Evolutionary conservation across 352 stramenopile species (phyloP).

Genomic region (Globisporangium carolinianum): DNA sequence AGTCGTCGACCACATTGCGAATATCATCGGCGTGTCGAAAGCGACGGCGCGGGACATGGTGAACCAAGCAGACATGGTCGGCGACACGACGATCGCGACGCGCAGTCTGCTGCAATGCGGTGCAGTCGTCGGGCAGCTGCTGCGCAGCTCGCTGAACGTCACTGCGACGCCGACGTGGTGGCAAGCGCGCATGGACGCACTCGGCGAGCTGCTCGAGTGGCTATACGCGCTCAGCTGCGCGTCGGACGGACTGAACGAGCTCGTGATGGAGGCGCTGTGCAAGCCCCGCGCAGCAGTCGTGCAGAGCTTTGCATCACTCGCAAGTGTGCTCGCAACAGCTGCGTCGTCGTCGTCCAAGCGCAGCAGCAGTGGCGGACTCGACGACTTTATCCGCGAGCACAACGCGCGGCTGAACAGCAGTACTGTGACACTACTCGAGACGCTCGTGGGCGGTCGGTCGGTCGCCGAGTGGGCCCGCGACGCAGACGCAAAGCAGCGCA

Average conservation of each 20-base stretch:
- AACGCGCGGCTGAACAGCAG: slow-evolving; percentile 13
- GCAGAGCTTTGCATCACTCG: slow-evolving; percentile 25
- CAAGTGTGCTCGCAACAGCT: slow-evolving; percentile 17
- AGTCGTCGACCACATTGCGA: slow-evolving; percentile 60
- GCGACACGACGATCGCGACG: slow-evolving; percentile 39
- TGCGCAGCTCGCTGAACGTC: slow-evolving; percentile 60
- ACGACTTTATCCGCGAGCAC: slow-evolving; percentile 19
- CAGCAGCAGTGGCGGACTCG: slow-evolving; percentile 1
- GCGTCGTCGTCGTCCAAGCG: background rate
- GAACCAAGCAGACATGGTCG: slow-evolving; percentile 50
- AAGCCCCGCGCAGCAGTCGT: slow-evolving; percentile 36
- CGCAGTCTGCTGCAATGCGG: slow-evolving; percentile 44
- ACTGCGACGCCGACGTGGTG: slow-evolving; percentile 63
- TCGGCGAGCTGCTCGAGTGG: slow-evolving; percentile 62
- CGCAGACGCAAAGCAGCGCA: slow-evolving; percentile 24
- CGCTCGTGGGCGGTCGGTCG: background rate
- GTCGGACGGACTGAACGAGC: slow-evolving; percentile 63
- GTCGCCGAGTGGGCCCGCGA: slow-evolving; percentile 16
- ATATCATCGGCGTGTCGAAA: slow-evolving; percentile 51
- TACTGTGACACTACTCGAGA: slow-evolving; percentile 10
- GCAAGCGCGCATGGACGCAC: slow-evolving; percentile 49
- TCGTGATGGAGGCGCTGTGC: slow-evolving; percentile 59
- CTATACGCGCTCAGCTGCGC: slow-evolving; percentile 56
- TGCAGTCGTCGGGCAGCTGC: slow-evolving; percentile 36
- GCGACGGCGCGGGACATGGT: slow-evolving; percentile 34